phyloP scores from a whole-genome alignment of 1,139 yeast species.

The Kurtzmaniella quercitrusa region DNA sequence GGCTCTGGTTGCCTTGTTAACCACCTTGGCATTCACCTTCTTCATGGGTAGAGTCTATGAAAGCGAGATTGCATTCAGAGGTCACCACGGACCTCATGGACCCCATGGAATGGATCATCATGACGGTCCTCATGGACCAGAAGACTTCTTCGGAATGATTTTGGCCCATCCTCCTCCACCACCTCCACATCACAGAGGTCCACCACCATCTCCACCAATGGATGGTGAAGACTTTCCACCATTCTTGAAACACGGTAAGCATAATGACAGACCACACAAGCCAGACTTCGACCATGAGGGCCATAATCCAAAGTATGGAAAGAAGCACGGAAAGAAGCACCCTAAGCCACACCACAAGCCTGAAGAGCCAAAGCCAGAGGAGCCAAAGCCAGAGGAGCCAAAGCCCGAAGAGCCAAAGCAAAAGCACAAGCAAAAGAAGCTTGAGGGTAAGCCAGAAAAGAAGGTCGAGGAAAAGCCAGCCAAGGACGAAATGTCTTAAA shows the following conservation, averaged over 20 bases:
- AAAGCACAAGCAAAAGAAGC: neutral
- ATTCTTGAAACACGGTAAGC: neutral
- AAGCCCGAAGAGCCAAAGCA: neutral
- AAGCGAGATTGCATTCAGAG: neutral
- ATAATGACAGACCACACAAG: neutral
- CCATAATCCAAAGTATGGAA: neutral
- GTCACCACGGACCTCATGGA: slow-evolving; percentile 1
- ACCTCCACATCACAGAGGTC: slow-evolving; percentile 2
- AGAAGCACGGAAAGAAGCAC: neutral
- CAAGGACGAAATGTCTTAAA: neutral
- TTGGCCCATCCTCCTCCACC: neutral
- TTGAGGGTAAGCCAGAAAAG: neutral
- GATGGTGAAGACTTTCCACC: neutral
- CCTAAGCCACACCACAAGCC: neutral
- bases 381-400: neutral
- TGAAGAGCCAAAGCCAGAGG: neutral
- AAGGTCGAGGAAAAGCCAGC: neutral
- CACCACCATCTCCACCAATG: slow-evolving; percentile 1
- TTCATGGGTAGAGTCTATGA: slow-evolving; percentile 5
- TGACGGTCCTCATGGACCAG: neutral
- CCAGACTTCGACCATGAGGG: neutral
- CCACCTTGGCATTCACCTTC: neutral
- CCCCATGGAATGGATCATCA: neutral
- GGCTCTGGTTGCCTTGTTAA: neutral
- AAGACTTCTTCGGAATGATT: neutral